These are phyloP conservation scores for Xylariaceae sp. DNA, from an alignment of 2,329 filamentous ascomycete genomes.

Conservation along the genomic window DNA sequence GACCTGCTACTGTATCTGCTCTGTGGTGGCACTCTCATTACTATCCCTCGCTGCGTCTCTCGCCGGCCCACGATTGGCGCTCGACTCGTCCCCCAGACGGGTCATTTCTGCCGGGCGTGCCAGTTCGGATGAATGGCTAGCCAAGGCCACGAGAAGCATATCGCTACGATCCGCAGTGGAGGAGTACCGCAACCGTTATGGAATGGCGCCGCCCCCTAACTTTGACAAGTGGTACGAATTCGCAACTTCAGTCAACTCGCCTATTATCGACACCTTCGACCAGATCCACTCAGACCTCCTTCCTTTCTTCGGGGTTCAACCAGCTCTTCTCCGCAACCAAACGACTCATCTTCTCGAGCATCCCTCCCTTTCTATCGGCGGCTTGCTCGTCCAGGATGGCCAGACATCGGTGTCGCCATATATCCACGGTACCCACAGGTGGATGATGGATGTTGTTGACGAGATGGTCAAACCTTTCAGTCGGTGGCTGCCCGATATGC, in stretches of 20 bases:
- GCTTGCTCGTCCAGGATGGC: conserved; percentile 34
- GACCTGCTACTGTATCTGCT: conserved; percentile 21
- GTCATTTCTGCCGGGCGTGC: conserved; percentile 44
- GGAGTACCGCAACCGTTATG: conserved; percentile 62
- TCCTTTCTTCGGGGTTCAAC: conserved; percentile 65
- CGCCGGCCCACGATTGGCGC: conserved; percentile 7
- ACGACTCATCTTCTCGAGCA: conserved; percentile 33
- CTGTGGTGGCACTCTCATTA: conserved; percentile 21
- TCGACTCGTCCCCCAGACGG: conserved; percentile 30
- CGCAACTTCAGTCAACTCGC: conserved; percentile 55
- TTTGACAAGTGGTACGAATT: conserved; percentile 72
- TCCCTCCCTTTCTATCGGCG: conserved; percentile 31
- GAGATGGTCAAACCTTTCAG: conserved; percentile 41
- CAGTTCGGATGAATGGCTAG: conserved; percentile 43
- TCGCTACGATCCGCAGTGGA: conserved; percentile 57
- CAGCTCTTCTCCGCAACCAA: conserved; percentile 55
- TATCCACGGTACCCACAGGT: conserved; percentile 34
- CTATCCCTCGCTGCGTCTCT: conserved; percentile 24
- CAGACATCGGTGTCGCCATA: conserved; percentile 32
- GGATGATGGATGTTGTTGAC: conserved; percentile 38
- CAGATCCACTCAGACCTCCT: conserved; percentile 61
- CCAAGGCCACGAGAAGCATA: conserved; percentile 43
- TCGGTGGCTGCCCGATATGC: conserved; percentile 47
- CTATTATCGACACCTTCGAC: conserved; percentile 67
- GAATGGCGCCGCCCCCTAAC: conserved; percentile 64